Percentiles rank a stretch among this genome's conserved stretches.
Evolutionary conservation across 164 flowering plant species (phyloP).

Genomic region (Magnolia kwangsiensis): DNA sequence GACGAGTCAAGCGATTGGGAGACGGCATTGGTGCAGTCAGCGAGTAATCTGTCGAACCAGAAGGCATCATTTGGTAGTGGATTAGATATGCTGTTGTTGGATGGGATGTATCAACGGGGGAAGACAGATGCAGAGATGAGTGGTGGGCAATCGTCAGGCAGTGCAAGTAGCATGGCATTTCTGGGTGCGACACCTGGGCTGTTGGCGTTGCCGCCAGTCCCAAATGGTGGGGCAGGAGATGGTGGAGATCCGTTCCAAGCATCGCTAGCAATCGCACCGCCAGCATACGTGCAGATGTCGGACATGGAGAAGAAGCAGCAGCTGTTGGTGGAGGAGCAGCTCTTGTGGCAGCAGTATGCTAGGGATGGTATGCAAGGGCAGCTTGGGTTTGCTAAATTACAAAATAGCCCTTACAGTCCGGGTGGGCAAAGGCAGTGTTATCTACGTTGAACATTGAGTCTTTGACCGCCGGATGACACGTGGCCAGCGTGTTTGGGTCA

Average conservation of each 20-base stretch:
- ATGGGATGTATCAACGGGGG: constrained; percentile 58
- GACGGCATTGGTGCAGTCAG: constrained; percentile 42
- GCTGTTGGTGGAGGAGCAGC: constrained; percentile 63
- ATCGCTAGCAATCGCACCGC: constrained; percentile 62
- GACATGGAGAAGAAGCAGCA: constrained; percentile 87
- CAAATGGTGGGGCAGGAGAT: constrained; percentile 19
- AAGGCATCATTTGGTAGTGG: constrained; percentile 36
- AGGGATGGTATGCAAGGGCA: constrained; percentile 81
- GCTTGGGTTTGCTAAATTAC: neutral
- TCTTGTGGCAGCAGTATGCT: constrained; percentile 82
- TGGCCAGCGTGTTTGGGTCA: too few relatives aligned
- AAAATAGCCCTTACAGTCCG: neutral
- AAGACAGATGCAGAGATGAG: neutral
- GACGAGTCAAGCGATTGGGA: constrained; percentile 65
- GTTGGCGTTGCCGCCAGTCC: constrained; percentile 21
- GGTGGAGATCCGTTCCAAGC: constrained; percentile 70
- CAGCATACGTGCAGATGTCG: constrained; percentile 82
- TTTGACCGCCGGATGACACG: neutral
- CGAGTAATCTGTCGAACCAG: constrained; percentile 35
- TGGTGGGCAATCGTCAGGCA: constrained; percentile 15
- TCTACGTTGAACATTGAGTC: neutral
- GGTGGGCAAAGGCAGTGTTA: neutral
- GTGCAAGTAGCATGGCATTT: constrained; percentile 74
- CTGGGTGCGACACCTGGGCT: neutral
- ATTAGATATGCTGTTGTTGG: constrained; percentile 32